Conservation (phyloP, 1,284 basidiomycete species). For the Neolentinus lepideus region DNA sequence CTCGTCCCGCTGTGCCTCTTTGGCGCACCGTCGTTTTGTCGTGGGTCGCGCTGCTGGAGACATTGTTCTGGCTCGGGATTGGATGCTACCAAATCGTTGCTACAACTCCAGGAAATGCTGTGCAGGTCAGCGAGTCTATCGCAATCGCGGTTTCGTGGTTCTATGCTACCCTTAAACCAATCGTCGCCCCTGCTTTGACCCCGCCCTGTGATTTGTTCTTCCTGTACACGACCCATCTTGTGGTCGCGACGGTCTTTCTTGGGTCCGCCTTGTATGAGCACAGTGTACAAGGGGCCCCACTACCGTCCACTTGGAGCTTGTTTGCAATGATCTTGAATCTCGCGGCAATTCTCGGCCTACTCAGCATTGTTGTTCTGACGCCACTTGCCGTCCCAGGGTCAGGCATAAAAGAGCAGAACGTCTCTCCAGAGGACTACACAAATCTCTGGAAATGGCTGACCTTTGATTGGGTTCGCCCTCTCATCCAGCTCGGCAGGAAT, state of each 20-base stretch:
- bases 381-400: constrained; percentile 49
- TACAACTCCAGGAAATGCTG: constrained; percentile 14
- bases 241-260: constrained; percentile 33
- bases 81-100: constrained; percentile 35
- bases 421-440: constrained; percentile 72
- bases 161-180: constrained; percentile 39
- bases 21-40: constrained; percentile 27
- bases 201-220: constrained; percentile 46
- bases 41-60: constrained; percentile 38
- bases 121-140: constrained; percentile 27
- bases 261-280: constrained; percentile 42
- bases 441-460: constrained; percentile 71
- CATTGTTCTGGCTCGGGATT: constrained; percentile 41
- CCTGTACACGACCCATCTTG: constrained; percentile 38
- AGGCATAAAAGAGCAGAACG: constrained; percentile 34
- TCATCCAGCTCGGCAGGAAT: constrained; percentile 52
- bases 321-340: constrained; percentile 30
- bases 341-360: constrained; percentile 26
- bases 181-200: constrained; percentile 32
- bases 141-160: constrained; percentile 49
- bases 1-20: constrained; percentile 50
- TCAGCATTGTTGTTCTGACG: constrained; percentile 45
- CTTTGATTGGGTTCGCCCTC: constrained; percentile 71
- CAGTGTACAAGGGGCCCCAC: constrained; percentile 26
- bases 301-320: constrained; percentile 23